These are phyloP conservation scores for Malus hybrid DNA, from an alignment of 331 rosid species.

Conservation along the genomic window DNA sequence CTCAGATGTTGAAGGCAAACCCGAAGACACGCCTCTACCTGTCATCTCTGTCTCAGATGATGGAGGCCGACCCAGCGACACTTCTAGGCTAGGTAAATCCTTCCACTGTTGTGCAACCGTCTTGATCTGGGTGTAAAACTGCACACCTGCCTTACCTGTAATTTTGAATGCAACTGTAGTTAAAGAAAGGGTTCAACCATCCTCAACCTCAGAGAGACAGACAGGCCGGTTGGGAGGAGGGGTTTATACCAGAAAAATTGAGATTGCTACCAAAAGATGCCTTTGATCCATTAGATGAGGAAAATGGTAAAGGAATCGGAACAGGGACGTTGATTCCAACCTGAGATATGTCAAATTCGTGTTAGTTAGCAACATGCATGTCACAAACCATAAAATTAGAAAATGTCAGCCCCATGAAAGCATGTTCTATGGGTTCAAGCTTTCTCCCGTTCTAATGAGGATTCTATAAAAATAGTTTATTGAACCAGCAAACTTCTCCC, in stretches of 20 bases:
- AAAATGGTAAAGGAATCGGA: slow-evolving; percentile 43
- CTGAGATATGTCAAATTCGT: slow-evolving; percentile 22
- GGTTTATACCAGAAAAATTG: slow-evolving; percentile 26
- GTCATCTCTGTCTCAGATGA: slow-evolving; percentile 27
- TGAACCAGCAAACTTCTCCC: neutral
- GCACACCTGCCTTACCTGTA: slow-evolving; percentile 54
- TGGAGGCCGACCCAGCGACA: slow-evolving; percentile 18
- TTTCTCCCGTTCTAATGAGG: neutral
- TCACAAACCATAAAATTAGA: neutral
- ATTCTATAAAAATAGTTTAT: neutral
- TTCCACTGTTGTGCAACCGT: slow-evolving; percentile 64
- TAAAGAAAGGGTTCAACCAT: neutral
- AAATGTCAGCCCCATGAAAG: neutral
- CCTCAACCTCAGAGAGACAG: slow-evolving; percentile 1
- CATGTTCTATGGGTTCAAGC: neutral
- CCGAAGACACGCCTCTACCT: slow-evolving; percentile 28
- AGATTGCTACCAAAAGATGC: slow-evolving; percentile 37
- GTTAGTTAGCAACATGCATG: slow-evolving; percentile 4
- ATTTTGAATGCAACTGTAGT: slow-evolving; percentile 10
- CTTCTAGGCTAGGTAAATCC: slow-evolving; percentile 33
- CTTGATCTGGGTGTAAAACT: slow-evolving; percentile 62
- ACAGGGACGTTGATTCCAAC: slow-evolving; percentile 68
- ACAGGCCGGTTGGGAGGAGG: neutral
- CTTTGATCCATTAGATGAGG: slow-evolving; percentile 38
- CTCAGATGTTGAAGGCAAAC: slow-evolving; percentile 31